Percentiles rank a stretch among this genome's conserved stretches.
phyloP scores from a whole-genome alignment of 441 rosid species.

The Biscutella laevigata region DNA sequence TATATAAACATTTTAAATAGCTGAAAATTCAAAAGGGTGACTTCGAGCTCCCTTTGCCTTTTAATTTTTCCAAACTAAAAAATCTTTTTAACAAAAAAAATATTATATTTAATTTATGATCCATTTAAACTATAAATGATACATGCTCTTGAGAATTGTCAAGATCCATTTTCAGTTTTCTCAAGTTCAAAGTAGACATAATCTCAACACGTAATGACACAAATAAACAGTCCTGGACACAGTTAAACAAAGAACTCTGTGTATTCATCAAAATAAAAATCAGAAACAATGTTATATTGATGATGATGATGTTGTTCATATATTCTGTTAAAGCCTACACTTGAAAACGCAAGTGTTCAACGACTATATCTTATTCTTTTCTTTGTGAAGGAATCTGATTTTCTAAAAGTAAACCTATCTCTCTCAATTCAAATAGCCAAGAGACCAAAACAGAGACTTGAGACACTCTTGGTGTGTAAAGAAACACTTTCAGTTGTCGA shows the following conservation, averaged over 20 bases:
- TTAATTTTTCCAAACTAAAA: too few relatives aligned
- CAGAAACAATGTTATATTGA: background rate
- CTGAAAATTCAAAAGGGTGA: too few relatives aligned
- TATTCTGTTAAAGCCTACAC: conserved; percentile 4
- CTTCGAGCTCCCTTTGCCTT: too few relatives aligned
- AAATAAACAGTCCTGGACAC: background rate
- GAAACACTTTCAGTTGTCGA: conserved; percentile 26
- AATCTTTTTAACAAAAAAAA: too few relatives aligned
- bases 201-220: background rate
- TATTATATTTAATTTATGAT: too few relatives aligned
- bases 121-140: too few relatives aligned
- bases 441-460: conserved; percentile 12
- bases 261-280: background rate
- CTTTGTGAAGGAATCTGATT: conserved; percentile 2
- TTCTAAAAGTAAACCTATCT: conserved; percentile 2
- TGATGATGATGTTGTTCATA: background rate
- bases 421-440: conserved; percentile 7
- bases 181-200: background rate
- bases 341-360: conserved; percentile 13
- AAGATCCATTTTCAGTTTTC: too few relatives aligned
- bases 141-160: too few relatives aligned
- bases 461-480: background rate
- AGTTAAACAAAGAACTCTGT: background rate
- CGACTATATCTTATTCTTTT: background rate
- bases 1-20: too few relatives aligned